Base-by-base conservation (phyloP, 2,329 filamentous ascomycete species). In the Verruconis gallopava region DNA sequence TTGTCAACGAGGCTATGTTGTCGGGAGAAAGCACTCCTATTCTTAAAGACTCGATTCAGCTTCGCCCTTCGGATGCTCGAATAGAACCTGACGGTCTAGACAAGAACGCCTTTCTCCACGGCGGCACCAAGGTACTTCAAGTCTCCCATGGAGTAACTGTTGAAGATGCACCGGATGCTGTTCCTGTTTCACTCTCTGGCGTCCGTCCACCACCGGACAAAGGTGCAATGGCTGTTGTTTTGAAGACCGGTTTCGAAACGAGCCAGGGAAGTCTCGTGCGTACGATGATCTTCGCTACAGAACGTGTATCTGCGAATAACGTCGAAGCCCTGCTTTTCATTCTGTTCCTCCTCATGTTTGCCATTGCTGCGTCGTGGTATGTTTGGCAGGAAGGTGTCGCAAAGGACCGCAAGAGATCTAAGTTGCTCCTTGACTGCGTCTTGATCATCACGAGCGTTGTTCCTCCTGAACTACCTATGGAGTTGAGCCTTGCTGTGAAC, bases 261-360 rank as follows among this genome's bases (percentile, higher is more conserved):
- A 96, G 89, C 44, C 93, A 98, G 64, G 91, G 91, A 48, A 95
- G 86, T 62, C 75, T 98, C 46, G 91, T 98, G 46, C 83, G 91
- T 48, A 98, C 91, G 51, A 98, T 98, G 91, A 98, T 98, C 55
- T 98, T 94, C 68, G 95, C 93, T 1, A 98, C 91, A 2, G 91
- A 98, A 63, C 85, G 89, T 50, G 89, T 98, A 18, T 96, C 89
- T n/a, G 91, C 91, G 52, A 95, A 95, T 66, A 96, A 98, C 56
- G 79, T 80, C 35, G 91, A 98, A 64, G 91, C 91, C 2, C 67
- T 98, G n/a, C 72, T 93, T 47, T 98, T 98, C 68, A 98, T 98
- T 50, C 72, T 98, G 46, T 98, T 98, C 72, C 73, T 98, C 20
- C 75, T 94, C 42, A 75, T 96, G 53, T 98, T 98, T 65, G 93